These are phyloP conservation scores for Phytophthora syringae DNA, from an alignment of 352 stramenopile species.

Conservation along the genomic window DNA sequence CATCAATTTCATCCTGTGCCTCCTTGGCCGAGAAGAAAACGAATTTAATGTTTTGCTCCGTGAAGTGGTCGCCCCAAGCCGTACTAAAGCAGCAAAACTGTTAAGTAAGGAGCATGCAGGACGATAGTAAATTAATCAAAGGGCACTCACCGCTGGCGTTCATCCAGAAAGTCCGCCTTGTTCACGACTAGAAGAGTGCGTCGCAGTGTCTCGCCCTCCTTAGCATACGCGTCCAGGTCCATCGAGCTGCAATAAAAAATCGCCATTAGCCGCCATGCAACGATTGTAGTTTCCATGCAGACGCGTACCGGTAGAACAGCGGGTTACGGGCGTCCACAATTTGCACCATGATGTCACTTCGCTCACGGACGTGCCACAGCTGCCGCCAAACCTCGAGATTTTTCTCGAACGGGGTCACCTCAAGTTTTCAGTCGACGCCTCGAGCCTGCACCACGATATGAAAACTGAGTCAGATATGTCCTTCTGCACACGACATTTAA, in stretches of 20 bases:
- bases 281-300: not conserved
- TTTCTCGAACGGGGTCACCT: conserved; percentile 99
- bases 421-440: conserved; percentile 76
- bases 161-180: conserved; percentile 99
- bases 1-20: conserved; percentile 93
- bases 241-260: conserved; percentile 72
- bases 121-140: not conserved
- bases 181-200: conserved; percentile 98
- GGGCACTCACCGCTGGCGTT: conserved; percentile 80
- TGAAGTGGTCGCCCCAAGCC: conserved; percentile 96
- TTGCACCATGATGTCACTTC: conserved; percentile 97
- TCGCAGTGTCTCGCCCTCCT: conserved; percentile 91
- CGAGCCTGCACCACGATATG: conserved; percentile 48
- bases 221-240: conserved; percentile 96
- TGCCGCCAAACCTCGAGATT: conserved; percentile 99
- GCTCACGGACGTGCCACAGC: conserved; percentile 98
- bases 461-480: conserved; percentile 17
- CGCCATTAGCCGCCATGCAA: conserved; percentile 2
- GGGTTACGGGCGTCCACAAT: conserved; percentile 99
- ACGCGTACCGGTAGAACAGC: conserved; percentile 94
- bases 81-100: conserved; percentile 39
- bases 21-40: conserved; percentile 99
- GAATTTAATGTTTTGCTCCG: conserved; percentile 88
- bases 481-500: not conserved
- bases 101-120: not conserved